phyloP scores from a whole-genome alignment of 345 rosid species.

The Populus tremula region DNA sequence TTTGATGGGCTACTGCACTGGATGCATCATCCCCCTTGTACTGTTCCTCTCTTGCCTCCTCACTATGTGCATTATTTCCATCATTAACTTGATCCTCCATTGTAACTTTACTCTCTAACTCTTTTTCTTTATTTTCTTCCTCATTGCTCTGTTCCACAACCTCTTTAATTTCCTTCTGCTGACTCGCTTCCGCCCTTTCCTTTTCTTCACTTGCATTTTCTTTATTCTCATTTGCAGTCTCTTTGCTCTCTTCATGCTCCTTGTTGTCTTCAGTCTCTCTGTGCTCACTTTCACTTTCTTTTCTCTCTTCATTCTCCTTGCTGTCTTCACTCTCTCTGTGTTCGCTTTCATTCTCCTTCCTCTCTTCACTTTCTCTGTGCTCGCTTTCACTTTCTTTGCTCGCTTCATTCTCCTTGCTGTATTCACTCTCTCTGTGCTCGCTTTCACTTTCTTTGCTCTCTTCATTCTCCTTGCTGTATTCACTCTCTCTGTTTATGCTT shows the following conservation, averaged over 20 bases:
- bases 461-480: constrained; percentile 14
- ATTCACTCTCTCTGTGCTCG: constrained; percentile 16
- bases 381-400: constrained; percentile 13
- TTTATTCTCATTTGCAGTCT: constrained; percentile 1
- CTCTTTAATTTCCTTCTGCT: constrained; percentile 10
- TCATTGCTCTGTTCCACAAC: constrained; percentile 18
- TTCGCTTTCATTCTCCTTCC: constrained; percentile 3
- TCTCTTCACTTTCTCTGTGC: constrained; percentile 6
- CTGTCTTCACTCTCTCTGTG: constrained; percentile 18
- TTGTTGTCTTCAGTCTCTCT: constrained; percentile 7
- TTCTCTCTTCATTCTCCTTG: constrained; percentile 18
- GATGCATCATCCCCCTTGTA: constrained; percentile 85
- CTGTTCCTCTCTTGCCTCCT: constrained; percentile 70
- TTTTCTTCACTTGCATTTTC: constrained; percentile 7
- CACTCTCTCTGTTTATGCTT: constrained; percentile 3
- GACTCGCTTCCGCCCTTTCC: constrained; percentile 4
- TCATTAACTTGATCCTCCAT: constrained; percentile 36
- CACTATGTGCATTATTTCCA: constrained; percentile 40
- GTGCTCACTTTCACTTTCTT: constrained; percentile 13
- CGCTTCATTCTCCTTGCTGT: constrained; percentile 19
- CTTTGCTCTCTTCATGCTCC: constrained; percentile 14
- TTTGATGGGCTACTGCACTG: constrained; percentile 60
- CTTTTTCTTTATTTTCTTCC: constrained; percentile 7
- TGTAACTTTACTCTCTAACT: constrained; percentile 27
- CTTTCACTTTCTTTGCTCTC: constrained; percentile 9